Evolutionary conservation across 2,329 filamentous ascomycete species (phyloP), one percentile per base, ranked within the genome.

Genomic region (Ophiobolus disseminans): DNA sequence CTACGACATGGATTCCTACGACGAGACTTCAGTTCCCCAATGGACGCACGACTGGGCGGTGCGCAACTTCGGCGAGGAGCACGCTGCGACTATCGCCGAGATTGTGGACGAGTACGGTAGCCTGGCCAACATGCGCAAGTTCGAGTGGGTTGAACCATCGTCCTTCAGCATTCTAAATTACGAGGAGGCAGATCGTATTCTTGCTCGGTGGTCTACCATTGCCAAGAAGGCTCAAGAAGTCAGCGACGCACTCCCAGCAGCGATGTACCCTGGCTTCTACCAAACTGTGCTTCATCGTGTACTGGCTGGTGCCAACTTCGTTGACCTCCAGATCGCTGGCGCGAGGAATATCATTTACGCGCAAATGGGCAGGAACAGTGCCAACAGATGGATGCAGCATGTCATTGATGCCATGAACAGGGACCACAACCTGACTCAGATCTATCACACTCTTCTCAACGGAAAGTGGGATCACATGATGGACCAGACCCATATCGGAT

Each of bases 101-200:
- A 71, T 86, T 19, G 72, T 86, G 50, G 75, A 80, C 43, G 77
- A 75, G 36, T 87, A 86, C 62, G 81, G 81, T 40, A 77, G 78
- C 65, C 78, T 82, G n/a, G 78, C 82, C 5, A 81, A 77, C 16
- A 74, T 82, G 38, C 78, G 85, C 48, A 87, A 86, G 69, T 87
- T 80, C 55, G 85, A 88, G 70, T 77, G 84, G 9, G 72, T 87
- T 3, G 82, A 85, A 56, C 76, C 82, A 0, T 75, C 74, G 13
- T 83, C 79, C 2, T 88, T 83, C 70, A 85, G 80, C 36, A 69
- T 86, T 2, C 75, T 86, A 63, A 83, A 87, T 73, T 87, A 87
- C 66, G 78, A 83, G 56, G 85, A 88, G 72, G 84, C 82, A 1
- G 82, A 86, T 37, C 75, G 72, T 0, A 75, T 86, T 1, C 74